Base-by-base conservation (phyloP, 805 yeast genomes). In the Candida maesae region DNA sequence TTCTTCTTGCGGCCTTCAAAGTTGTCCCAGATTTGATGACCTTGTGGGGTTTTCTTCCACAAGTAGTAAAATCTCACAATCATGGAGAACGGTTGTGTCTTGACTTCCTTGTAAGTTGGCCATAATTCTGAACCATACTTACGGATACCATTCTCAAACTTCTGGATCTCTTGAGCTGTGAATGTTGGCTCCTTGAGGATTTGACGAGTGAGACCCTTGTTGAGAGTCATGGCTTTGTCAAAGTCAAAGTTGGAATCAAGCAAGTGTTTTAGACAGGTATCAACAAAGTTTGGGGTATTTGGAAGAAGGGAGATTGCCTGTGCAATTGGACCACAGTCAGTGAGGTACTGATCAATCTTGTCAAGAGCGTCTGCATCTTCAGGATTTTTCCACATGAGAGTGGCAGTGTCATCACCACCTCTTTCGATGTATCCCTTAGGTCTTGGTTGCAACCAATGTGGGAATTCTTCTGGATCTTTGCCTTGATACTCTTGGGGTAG, bases 41-140 rank as follows among this genome's bases (percentile, higher is more conserved):
- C 97, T 33, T 71, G 70, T 23, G 74, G 66, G 0, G 95, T 83
- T 59, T 90, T 90, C 62, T 90, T 90, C 98, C 98, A 91, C 39
- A 87, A 65, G 54, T 91, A 91, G 55, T 88, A 91, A 58, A 73
- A 89, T 42, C 97, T 65, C 2, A 91, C 98, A 47, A 89, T 70
- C 81, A 82, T 85, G 0, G 90, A 75, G 41, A 79, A 66, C 0
- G 88, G 67, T 52, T 85, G 95, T 0, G 89, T 73, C 23, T 73
- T 74, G n/a, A 91, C 93, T 42, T 73, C 76, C 55, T 79, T 75
- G 48, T 58, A 76, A 0, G 87, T 90, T 0, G 83, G 87, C 56
- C 78, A 79, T 21, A 93, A 64, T 52, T 90, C 95, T 54, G 85
- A 79, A 5, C 96, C 96, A 55, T 74, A 73, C 41, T 75, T 71